Evolutionary conservation across 768 basidiomycete species (phyloP), one percentile per base, ranked within the genome.

Genomic region (Tulasnella sp.): DNA sequence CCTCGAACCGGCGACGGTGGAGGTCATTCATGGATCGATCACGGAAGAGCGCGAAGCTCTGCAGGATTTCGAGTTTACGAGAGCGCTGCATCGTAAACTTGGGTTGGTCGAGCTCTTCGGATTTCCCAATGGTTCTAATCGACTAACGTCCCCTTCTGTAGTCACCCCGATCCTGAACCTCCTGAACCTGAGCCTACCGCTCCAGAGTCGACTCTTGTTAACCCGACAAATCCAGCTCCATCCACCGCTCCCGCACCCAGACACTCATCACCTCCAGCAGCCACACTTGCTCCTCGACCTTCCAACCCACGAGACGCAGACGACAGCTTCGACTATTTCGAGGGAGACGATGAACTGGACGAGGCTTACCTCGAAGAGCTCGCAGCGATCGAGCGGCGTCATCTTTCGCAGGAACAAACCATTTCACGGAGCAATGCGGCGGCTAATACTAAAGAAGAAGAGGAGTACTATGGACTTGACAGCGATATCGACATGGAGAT

Each of bases 1-100:
- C 78, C 89, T 98, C 7, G 91, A 94, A 81, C 93, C 94, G 0
- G 84, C 85, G 9, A 91, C 88, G 39, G 87, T 93, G 9, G 79
- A 78, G 23, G 75, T 84, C 29, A 72, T 83, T 13, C 85, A 84
- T 3, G 92, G 91, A 0, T 86, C 91, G 78, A 85, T 86, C 76
- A 89, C 89, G 9, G 89, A 89, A 39, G 93, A 94, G 70, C 87
- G 90, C 35, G 90, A 95, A 61, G 85, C 80, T 3, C 81, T 87
- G 29, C 91, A 90, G 74, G 87, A 88, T 39, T 82, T 83, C 0
- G 85, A 90, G 75, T 94, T 98, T 82, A 85, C 89, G 13, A 86
- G 87, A 61, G 87, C 88, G 35, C 86, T 97, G 26, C 87, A 88
- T 70, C 81, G 83, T 55, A 88, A 93, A 77, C 84, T 95, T 82